A percentile compares a stretch with the other conserved stretches of the same genome.
phyloP scores from a whole-genome alignment of 202 grass and related monocot species.

The Schoenoplectus tabernaemontani region DNA sequence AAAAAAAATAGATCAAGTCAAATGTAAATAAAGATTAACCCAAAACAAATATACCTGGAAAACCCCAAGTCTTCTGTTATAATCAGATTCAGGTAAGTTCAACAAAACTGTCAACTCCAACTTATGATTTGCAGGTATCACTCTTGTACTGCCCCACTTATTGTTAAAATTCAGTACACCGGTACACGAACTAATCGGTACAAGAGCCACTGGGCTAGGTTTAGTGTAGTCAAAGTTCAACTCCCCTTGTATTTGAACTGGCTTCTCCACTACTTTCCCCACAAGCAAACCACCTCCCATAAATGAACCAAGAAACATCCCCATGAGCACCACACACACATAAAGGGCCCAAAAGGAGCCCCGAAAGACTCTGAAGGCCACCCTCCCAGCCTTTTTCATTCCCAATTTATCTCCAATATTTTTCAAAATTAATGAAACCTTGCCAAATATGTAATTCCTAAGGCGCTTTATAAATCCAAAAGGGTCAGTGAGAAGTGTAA shows the following conservation, averaged over 20 bases:
- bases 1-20: not conserved
- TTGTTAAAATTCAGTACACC: not conserved
- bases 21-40: slow-evolving; percentile 10
- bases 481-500: slow-evolving; percentile 48
- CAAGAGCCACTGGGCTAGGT: slow-evolving; percentile 50
- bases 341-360: slow-evolving; percentile 73
- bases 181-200: slow-evolving; percentile 28
- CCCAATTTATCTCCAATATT: slow-evolving; percentile 35
- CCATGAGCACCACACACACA: slow-evolving; percentile 45
- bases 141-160: slow-evolving; percentile 13
- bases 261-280: slow-evolving; percentile 46
- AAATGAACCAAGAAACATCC: slow-evolving; percentile 54
- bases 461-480: slow-evolving; percentile 32
- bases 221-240: slow-evolving; percentile 93
- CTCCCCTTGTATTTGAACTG: slow-evolving; percentile 50
- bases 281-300: slow-evolving; percentile 49
- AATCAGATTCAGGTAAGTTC: slow-evolving; percentile 80
- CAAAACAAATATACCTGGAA: slow-evolving; percentile 52
- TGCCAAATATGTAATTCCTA: slow-evolving; percentile 13
- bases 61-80: slow-evolving; percentile 72
- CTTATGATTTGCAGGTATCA: slow-evolving; percentile 60
- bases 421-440: slow-evolving; percentile 16
- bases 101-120: slow-evolving; percentile 51
- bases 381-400: slow-evolving; percentile 20
- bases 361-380: slow-evolving; percentile 39